These are phyloP conservation scores for Hyaloscypha finlandica DNA, from an alignment of 495 filamentous ascomycete genomes.

Conservation along the genomic window DNA sequence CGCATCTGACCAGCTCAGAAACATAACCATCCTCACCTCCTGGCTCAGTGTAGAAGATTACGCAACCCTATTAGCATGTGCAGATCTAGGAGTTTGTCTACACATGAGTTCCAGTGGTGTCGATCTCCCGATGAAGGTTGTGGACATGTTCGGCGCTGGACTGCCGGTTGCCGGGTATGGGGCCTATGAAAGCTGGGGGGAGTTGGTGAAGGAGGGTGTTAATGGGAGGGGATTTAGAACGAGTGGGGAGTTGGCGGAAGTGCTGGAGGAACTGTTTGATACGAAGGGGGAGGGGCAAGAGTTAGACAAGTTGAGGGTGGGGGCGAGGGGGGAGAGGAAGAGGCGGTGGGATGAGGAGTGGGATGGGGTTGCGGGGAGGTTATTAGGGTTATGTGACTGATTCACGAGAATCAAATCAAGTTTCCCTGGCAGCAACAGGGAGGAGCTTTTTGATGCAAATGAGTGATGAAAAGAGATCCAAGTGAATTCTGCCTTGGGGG, in stretches of 20 bases:
- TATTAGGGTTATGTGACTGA: slow-evolving; percentile 59
- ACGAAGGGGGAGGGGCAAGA: slow-evolving; percentile 42
- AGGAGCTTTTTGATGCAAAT: no score
- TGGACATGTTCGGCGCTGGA: slow-evolving; percentile 96
- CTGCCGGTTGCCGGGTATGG: slow-evolving; percentile 87
- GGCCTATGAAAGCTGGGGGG: slow-evolving; percentile 80
- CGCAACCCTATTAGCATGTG: slow-evolving; percentile 79
- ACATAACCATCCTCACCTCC: slow-evolving; percentile 72
- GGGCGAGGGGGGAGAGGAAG: slow-evolving; percentile 74
- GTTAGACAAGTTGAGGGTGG: slow-evolving; percentile 63
- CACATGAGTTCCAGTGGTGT: slow-evolving; percentile 93
- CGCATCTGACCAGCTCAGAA: slow-evolving; percentile 57
- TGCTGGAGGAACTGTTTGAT: slow-evolving; percentile 64
- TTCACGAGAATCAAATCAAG: no score
- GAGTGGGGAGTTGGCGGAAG: slow-evolving; percentile 56
- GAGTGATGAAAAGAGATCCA: not conserved
- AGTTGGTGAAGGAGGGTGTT: slow-evolving; percentile 80
- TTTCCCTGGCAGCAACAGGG: no score
- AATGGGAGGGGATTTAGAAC: slow-evolving; percentile 83
- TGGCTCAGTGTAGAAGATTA: slow-evolving; percentile 87
- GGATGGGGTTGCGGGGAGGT: slow-evolving; percentile 72
- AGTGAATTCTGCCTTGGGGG: not conserved
- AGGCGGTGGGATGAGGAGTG: slow-evolving; percentile 94
- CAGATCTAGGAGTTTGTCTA: slow-evolving; percentile 87
- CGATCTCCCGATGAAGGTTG: slow-evolving; percentile 98